Conservation (phyloP, 805 yeast species). For the Yarrowia sp. region DNA sequence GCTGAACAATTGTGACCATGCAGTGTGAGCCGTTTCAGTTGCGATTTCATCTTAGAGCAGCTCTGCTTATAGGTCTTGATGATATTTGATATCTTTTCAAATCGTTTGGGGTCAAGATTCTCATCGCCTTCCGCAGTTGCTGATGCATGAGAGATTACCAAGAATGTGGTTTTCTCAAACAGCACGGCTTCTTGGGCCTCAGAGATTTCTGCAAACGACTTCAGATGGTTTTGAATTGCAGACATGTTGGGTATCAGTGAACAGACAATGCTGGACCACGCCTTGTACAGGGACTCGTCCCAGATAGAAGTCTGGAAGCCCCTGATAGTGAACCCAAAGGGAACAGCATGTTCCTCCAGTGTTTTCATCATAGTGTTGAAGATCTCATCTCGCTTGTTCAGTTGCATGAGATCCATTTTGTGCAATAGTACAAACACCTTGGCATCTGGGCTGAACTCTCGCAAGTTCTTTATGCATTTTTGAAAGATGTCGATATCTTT, state of each 20-base stretch:
- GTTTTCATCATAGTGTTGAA: slow-evolving; percentile 85
- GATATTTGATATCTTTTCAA: slow-evolving; percentile 91
- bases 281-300: slow-evolving; percentile 95
- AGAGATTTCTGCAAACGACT: slow-evolving; percentile 72
- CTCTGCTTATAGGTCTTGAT: slow-evolving; percentile 95
- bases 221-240: slow-evolving; percentile 74
- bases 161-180: slow-evolving; percentile 91
- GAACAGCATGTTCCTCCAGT: slow-evolving; percentile 74
- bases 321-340: slow-evolving; percentile 68
- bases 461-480: slow-evolving; percentile 79
- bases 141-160: slow-evolving; percentile 67
- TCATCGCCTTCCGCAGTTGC: slow-evolving; percentile 26
- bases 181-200: slow-evolving; percentile 89
- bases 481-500: slow-evolving; percentile 93
- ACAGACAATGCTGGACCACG: slow-evolving; percentile 97
- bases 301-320: slow-evolving; percentile 97
- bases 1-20: slow-evolving; percentile 58
- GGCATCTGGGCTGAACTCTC: slow-evolving; percentile 86
- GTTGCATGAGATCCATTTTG: slow-evolving; percentile 94
- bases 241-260: slow-evolving; percentile 92
- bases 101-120: slow-evolving; percentile 83
- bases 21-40: slow-evolving; percentile 76
- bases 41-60: slow-evolving; percentile 83
- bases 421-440: slow-evolving; percentile 90
- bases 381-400: slow-evolving; percentile 82